These are phyloP conservation scores for Globisporangium ultimum DNA, from an alignment of 352 stramenopile genomes.

Conservation along the genomic window DNA sequence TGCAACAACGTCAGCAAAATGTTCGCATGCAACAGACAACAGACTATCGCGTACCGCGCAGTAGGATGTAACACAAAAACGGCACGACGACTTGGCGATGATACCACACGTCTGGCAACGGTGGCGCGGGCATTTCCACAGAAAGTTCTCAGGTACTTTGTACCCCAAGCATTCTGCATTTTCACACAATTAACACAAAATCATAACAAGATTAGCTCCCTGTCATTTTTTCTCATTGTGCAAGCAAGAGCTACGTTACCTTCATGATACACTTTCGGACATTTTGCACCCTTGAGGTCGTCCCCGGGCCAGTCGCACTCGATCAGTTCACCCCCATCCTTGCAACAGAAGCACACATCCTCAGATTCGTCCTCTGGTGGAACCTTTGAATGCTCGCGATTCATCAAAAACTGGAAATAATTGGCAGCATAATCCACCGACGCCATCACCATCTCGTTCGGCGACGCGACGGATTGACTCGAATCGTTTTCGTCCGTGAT, in stretches of 20 bases:
- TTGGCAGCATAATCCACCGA: constrained; percentile 54
- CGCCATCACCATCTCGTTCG: constrained; percentile 27
- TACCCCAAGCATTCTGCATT: constrained; percentile 65
- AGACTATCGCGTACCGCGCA: constrained; percentile 33
- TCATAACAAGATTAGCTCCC: not conserved
- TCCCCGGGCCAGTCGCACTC: constrained; percentile 72
- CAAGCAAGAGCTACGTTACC: constrained; percentile 24
- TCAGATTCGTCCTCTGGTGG: constrained; percentile 46
- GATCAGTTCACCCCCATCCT: constrained; percentile 75
- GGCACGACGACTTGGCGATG: constrained; percentile 48
- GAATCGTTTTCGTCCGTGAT: constrained; percentile 22
- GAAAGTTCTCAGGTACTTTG: constrained; percentile 44
- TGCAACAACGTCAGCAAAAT: not conserved
- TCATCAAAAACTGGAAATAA: constrained; percentile 66
- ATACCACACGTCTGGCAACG: constrained; percentile 63
- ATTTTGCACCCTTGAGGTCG: constrained; percentile 33
- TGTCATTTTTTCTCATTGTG: not conserved
- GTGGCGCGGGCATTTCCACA: constrained; percentile 69
- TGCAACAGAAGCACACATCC: constrained; percentile 84
- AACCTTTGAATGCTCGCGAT: constrained; percentile 28
- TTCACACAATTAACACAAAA: not conserved
- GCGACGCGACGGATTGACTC: constrained; percentile 11
- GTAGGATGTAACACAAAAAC: constrained; percentile 74
- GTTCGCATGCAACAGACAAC: not conserved
- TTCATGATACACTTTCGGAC: constrained; percentile 82